Conservation (phyloP, 2,329 filamentous ascomycete genomes). For the Claviceps sp. region DNA sequence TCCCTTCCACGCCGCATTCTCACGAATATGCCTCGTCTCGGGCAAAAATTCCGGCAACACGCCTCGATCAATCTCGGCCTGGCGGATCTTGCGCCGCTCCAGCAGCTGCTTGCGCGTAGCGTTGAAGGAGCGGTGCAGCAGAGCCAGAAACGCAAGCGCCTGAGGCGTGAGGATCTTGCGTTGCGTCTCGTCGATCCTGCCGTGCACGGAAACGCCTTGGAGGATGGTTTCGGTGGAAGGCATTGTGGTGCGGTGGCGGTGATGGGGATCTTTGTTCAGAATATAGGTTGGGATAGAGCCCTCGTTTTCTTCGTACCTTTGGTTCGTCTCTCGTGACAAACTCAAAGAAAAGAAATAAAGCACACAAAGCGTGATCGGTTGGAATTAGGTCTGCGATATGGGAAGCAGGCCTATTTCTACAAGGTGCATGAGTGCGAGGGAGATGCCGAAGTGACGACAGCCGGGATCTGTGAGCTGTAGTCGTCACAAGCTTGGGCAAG, state of each 20-base stretch:
- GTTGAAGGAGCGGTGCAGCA: conserved; percentile 93
- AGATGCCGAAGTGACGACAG: neutral
- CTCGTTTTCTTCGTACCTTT: too few relatives aligned
- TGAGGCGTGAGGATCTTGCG: conserved; percentile 86
- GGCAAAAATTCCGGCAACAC: conserved; percentile 84
- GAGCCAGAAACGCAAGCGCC: conserved; percentile 80
- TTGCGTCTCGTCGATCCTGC: conserved; percentile 61
- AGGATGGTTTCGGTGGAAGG: conserved; percentile 62
- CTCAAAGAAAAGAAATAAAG: neutral
- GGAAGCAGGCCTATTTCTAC: too few relatives aligned
- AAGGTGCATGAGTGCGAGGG: too few relatives aligned
- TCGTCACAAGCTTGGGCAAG: neutral
- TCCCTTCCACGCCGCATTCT: conserved; percentile 87
- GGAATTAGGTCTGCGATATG: too few relatives aligned
- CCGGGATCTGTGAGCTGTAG: too few relatives aligned
- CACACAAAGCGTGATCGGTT: neutral
- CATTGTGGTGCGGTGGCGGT: conserved; percentile 31
- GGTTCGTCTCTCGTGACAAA: too few relatives aligned
- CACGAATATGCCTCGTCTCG: conserved; percentile 89
- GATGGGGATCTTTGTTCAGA: neutral
- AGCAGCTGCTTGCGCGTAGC: conserved; percentile 75
- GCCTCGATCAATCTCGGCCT: conserved; percentile 87
- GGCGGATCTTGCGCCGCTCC: conserved; percentile 71
- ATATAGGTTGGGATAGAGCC: too few relatives aligned
- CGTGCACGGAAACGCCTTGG: conserved; percentile 78